A percentile compares a stretch with the other conserved stretches of the same genome.
phyloP scores from a whole-genome alignment of 495 filamentous ascomycete species.

The Thermochaetoides thermophila region DNA sequence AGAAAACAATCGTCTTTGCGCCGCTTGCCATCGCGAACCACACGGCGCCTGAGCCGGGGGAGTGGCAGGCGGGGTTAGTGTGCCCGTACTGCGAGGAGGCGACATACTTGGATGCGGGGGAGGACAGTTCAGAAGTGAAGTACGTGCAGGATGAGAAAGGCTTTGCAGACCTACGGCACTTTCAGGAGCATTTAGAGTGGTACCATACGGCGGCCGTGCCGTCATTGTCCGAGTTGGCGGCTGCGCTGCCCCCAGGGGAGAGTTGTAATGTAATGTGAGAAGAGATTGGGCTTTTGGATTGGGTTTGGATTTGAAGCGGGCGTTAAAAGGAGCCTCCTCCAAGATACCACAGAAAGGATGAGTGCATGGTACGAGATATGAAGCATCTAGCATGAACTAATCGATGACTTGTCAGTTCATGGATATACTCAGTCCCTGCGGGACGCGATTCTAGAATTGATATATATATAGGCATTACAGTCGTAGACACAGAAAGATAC shows the following conservation, averaged over 20 bases:
- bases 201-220: conserved; percentile 24
- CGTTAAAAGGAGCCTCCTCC: too few relatives aligned
- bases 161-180: conserved; percentile 23
- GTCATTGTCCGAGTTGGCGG: conserved; percentile 8
- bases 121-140: conserved; percentile 25
- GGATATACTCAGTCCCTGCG: too few relatives aligned
- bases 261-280: conserved; percentile 29
- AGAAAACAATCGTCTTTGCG: conserved; percentile 32
- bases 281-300: conserved; percentile 8
- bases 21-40: conserved; percentile 36
- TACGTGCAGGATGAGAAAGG: conserved; percentile 28
- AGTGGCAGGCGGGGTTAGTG: conserved; percentile 26
- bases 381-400: too few relatives aligned
- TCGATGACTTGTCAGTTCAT: too few relatives aligned
- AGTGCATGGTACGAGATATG: too few relatives aligned
- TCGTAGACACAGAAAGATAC: background rate
- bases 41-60: conserved; percentile 24
- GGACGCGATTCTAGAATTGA: too few relatives aligned
- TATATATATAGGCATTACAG: too few relatives aligned
- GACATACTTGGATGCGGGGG: conserved; percentile 30
- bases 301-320: background rate
- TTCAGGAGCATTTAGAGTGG: conserved; percentile 35
- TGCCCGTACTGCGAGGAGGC: conserved; percentile 36
- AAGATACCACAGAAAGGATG: too few relatives aligned
- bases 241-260: conserved; percentile 3